A percentile compares a stretch with the other conserved stretches of the same genome.
These are phyloP conservation scores for Yamadazyma sp. DNA, from an alignment of 805 yeast species.

Conservation along the genomic window DNA sequence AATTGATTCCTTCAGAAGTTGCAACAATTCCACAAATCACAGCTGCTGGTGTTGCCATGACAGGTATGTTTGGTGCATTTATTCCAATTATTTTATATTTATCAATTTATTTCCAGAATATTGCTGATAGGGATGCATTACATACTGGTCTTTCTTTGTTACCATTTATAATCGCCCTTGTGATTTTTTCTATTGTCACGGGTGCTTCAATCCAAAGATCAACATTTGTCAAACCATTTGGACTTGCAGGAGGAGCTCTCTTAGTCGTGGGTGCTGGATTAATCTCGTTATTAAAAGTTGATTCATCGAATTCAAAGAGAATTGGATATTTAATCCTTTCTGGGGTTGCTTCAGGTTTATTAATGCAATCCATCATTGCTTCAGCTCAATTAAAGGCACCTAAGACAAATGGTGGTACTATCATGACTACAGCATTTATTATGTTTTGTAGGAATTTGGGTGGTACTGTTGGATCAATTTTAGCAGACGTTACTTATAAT, in stretches of 20 bases:
- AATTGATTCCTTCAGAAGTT: constrained; percentile 46
- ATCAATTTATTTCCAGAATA: constrained; percentile 48
- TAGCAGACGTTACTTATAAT: constrained; percentile 11
- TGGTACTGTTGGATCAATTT: constrained; percentile 40
- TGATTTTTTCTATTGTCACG: constrained; percentile 28
- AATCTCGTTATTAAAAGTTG: constrained; percentile 35
- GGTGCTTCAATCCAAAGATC: constrained; percentile 40
- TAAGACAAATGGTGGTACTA: constrained; percentile 46
- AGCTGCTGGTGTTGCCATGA: constrained; percentile 33
- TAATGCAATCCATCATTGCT: constrained; percentile 43
- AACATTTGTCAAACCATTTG: constrained; percentile 40
- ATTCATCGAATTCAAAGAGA: constrained; percentile 32
- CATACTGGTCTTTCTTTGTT: constrained; percentile 45
- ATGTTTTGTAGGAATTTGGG: constrained; percentile 45
- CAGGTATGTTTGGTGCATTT: constrained; percentile 34
- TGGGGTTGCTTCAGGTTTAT: constrained; percentile 49
- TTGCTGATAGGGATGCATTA: constrained; percentile 39
- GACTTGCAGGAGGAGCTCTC: constrained; percentile 23
- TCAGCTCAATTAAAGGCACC: constrained; percentile 51
- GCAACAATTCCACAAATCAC: constrained; percentile 34
- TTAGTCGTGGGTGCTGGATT: constrained; percentile 45
- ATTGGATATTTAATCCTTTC: constrained; percentile 45
- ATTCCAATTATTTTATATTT: constrained; percentile 25
- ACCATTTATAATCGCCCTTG: constrained; percentile 41
- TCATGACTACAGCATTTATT: constrained; percentile 45